These are phyloP conservation scores for Suillus subalutaceus DNA, from an alignment of 768 basidiomycete species.

Conservation along the genomic window DNA sequence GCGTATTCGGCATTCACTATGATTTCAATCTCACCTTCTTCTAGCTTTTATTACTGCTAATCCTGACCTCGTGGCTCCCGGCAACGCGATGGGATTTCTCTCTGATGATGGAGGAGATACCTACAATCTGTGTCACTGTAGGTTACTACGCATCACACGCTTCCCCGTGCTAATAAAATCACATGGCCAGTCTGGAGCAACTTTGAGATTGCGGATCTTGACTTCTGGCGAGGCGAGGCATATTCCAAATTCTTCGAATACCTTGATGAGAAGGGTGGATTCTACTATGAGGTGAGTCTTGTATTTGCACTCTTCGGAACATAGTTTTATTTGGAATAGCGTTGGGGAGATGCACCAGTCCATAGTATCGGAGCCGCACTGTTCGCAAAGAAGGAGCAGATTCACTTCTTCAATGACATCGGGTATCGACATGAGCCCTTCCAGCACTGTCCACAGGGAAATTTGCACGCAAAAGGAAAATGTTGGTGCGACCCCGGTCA, in stretches of 20 bases:
- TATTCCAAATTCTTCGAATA: constrained; percentile 84
- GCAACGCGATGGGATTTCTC: constrained; percentile 75
- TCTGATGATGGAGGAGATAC: constrained; percentile 68
- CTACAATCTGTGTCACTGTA: constrained; percentile 82
- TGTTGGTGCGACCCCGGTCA: constrained; percentile 76
- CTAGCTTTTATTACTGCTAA: constrained; percentile 71
- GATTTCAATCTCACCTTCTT: constrained; percentile 8
- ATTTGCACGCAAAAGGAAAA: constrained; percentile 56
- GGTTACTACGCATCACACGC: constrained; percentile 29
- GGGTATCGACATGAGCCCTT: constrained; percentile 84
- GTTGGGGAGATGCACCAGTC: constrained; percentile 88
- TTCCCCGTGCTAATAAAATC: not conserved
- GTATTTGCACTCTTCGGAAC: constrained; percentile 4
- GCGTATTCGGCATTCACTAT: constrained; percentile 9
- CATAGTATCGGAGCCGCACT: constrained; percentile 83
- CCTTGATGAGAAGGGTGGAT: constrained; percentile 82
- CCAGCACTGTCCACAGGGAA: constrained; percentile 71
- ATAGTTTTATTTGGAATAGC: constrained; percentile 35
- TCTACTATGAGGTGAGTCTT: constrained; percentile 83
- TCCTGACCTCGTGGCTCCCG: constrained; percentile 58
- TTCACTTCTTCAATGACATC: constrained; percentile 85
- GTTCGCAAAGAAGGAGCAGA: constrained; percentile 71
- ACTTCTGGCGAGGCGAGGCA: constrained; percentile 85
- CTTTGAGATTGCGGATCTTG: constrained; percentile 87
- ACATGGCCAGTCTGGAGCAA: constrained; percentile 61